Evolutionary conservation across 768 basidiomycete species (phyloP), one percentile per base, ranked within the genome.

Genomic region (Heimioporus sp.): DNA sequence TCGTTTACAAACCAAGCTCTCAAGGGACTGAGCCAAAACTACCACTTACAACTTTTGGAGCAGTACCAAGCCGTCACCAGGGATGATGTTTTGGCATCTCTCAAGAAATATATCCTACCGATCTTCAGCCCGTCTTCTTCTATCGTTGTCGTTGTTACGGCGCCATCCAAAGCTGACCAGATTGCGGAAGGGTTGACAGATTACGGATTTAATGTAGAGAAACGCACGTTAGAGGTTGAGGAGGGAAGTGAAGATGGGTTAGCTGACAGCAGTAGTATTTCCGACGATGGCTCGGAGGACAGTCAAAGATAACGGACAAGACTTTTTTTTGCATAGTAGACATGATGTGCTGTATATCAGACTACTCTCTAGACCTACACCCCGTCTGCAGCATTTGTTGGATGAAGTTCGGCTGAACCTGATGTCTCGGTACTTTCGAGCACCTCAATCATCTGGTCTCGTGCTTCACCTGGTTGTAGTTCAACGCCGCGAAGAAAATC

Each of bases 1-100:
- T 96, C 93, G 0, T 98, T 97, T 71, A 75, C 79, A 30, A 95
- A 98, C 70, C 92, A 97, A 74, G 90, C 86, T 0, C 76, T 99
- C n/a, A 91, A 90, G 64, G 88, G 85, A 31, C 81, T 98, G 10
- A 72, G 86, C 6, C 84, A 86, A 63, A 80, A 84, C 54, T 76
- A 88, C 63, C 86, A 88, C 59, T 75, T 89, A 21, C 79, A 86
- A 48, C 77, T 93, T n/a, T 76, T 96, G 41, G 80, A 86, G 58
- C 82, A 84, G 63, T 88, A 85, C 62, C 87, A 92, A 76, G 71
- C 72, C n/a, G 80, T 98, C 51, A 87, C 86, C 16, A 85, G 86
- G 62, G 80, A 82, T 6, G 86, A 97, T 54, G 85, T 98, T 46
- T 65, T 93, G 15, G 71, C 66, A 7, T 80, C 80, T 5, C 76